Conservation (phyloP, 2,329 filamentous ascomycete species). For the Thelonectria discophora region DNA sequence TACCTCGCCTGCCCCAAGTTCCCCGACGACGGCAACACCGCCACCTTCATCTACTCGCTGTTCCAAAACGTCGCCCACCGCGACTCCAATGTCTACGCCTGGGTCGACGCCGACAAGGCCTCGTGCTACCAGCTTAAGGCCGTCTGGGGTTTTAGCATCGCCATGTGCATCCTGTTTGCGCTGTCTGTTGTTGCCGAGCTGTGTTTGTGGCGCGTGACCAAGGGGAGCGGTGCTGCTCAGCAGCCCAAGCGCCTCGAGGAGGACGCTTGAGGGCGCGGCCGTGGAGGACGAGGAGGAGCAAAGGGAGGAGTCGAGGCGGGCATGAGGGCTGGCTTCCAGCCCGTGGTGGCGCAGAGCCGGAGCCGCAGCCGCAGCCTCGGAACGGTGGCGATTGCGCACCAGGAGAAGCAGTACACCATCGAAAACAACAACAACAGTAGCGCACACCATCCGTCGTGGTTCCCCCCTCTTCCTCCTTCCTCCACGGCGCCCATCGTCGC, state of each 20-base stretch:
- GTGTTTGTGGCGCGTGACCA: constrained; percentile 70
- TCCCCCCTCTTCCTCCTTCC: constrained; percentile 49
- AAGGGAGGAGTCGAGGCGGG: constrained; percentile 33
- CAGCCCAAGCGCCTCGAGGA: constrained; percentile 61
- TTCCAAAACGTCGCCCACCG: constrained; percentile 52
- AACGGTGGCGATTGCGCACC: constrained; percentile 48
- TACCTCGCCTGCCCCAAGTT: constrained; percentile 75
- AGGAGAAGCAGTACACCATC: constrained; percentile 43
- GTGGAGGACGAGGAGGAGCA: no score
- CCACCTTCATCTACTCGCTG: constrained; percentile 56
- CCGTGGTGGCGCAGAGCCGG: constrained; percentile 27
- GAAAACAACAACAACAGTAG: constrained; percentile 41
- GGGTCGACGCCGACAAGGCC: constrained; percentile 61
- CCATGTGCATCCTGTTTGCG: constrained; percentile 76
- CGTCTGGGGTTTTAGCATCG: constrained; percentile 86
- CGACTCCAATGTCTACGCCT: constrained; percentile 50
- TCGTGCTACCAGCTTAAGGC: constrained; percentile 88
- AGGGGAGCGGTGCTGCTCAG: constrained; percentile 42
- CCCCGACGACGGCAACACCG: constrained; percentile 52
- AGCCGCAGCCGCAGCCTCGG: constrained; percentile 49
- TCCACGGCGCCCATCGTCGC: constrained; percentile 48
- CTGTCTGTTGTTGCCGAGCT: constrained; percentile 67
- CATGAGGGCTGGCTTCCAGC: constrained; percentile 2
- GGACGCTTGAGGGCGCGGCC: constrained; percentile 55
- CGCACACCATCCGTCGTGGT: constrained; percentile 39